Percentiles rank a stretch among this genome's conserved stretches.
phyloP scores from a whole-genome alignment of 179 eudicot species.

The Monotropa hypopitys region DNA sequence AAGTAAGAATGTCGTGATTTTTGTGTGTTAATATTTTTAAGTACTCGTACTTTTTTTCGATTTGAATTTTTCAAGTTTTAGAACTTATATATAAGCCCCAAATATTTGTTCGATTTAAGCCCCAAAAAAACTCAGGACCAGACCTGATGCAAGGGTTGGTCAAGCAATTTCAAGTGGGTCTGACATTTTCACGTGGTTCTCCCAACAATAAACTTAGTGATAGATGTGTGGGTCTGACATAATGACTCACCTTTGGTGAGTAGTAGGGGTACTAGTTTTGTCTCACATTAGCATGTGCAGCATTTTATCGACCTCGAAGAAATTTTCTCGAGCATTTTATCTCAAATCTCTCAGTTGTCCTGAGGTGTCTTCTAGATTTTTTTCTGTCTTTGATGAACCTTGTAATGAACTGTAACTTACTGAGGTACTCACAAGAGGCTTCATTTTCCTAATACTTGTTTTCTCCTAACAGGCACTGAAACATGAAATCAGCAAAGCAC shows the following conservation, averaged over 20 bases:
- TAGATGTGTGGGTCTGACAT: not conserved
- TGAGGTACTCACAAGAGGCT: not conserved
- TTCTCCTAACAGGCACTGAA: constrained; percentile 41
- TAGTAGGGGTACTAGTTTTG: not conserved
- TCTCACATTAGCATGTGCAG: not conserved
- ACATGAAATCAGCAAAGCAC: constrained; percentile 77
- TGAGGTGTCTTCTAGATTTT: not conserved
- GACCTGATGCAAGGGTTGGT: not conserved
- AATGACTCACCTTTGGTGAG: not conserved
- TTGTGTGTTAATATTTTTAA: too few species aligned
- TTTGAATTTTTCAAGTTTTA: too few species aligned
- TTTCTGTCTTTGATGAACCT: constrained; percentile 1
- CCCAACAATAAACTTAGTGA: not conserved
- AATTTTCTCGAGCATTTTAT: not conserved
- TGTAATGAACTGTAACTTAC: not conserved
- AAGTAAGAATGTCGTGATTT: not conserved
- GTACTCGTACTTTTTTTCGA: too few species aligned
- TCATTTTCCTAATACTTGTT: not conserved
- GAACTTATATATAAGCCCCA: too few species aligned
- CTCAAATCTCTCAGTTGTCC: not conserved
- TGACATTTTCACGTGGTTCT: not conserved
- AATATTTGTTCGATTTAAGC: too few species aligned
- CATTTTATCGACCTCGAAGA: not conserved
- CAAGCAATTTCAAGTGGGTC: not conserved
- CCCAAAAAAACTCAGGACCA: too few species aligned